These are phyloP conservation scores for Zoysia matrella DNA, from an alignment of 202 grass and related monocot genomes.

Conservation along the genomic window DNA sequence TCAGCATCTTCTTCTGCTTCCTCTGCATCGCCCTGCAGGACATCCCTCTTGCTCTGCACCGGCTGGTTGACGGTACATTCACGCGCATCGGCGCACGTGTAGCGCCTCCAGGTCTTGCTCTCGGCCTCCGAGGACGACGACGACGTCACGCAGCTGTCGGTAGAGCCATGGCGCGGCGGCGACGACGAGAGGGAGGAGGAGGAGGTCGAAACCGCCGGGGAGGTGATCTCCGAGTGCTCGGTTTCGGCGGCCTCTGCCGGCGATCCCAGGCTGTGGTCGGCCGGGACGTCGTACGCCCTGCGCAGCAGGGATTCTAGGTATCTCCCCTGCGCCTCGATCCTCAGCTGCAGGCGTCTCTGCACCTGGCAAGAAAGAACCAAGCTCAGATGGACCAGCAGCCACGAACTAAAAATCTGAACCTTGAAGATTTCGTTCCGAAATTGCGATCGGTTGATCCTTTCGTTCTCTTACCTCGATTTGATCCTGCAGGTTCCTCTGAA, in stretches of 20 bases:
- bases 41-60: constrained; percentile 42
- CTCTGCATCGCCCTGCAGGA: constrained; percentile 38
- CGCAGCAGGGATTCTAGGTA: constrained; percentile 85
- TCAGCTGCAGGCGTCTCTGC: constrained; percentile 24
- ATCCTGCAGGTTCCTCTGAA: constrained; percentile 67
- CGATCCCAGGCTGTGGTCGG: constrained; percentile 39
- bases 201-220: constrained; percentile 45
- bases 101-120: constrained; percentile 57
- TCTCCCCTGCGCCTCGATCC: constrained; percentile 90
- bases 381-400: not conserved
- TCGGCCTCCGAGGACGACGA: constrained; percentile 36
- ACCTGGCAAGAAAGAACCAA: constrained; percentile 51
- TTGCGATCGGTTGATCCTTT: not conserved
- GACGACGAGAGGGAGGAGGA: constrained; percentile 9
- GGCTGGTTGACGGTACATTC: constrained; percentile 44
- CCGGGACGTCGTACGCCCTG: constrained; percentile 67
- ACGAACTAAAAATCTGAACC: not conserved
- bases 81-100: constrained; percentile 2
- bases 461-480: constrained; percentile 68
- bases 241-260: not conserved
- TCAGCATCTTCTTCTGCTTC: constrained; percentile 22
- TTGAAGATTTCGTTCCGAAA: not conserved
- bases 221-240: constrained; percentile 70
- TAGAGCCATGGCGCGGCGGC: constrained; percentile 24
- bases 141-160: constrained; percentile 80